Evolutionary conservation across 73 alveolate species (phyloP).

Genomic region (Paramecium bursaria): DNA sequence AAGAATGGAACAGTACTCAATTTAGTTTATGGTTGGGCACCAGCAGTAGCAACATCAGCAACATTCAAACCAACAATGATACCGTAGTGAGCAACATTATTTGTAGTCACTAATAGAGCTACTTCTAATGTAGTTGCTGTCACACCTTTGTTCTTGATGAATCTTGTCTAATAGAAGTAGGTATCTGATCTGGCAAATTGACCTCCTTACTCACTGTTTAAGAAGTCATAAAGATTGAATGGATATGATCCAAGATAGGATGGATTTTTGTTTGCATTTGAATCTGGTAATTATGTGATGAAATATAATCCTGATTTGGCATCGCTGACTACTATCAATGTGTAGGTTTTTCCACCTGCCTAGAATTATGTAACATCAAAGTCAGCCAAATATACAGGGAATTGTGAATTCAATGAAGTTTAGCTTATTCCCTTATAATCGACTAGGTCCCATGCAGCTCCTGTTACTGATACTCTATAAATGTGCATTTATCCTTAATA

Average conservation of each 20-base stretch:
- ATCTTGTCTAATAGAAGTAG: slow-evolving; percentile 27
- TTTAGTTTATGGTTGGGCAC: background rate
- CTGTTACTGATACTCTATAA: background rate
- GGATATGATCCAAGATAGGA: background rate
- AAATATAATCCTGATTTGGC: slow-evolving; percentile 17
- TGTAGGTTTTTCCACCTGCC: background rate
- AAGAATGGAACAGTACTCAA: slow-evolving; percentile 5
- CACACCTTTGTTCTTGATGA: background rate
- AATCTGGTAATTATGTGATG: background rate
- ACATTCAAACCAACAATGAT: background rate
- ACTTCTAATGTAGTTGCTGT: background rate
- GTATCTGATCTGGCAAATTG: slow-evolving; percentile 5
- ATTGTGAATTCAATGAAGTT: background rate
- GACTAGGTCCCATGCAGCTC: background rate
- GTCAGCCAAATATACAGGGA: slow-evolving; percentile 27
- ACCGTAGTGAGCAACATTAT: slow-evolving; percentile 20
- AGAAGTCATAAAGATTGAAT: background rate
- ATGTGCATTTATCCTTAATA: slow-evolving; percentile 1
- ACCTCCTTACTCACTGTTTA: background rate
- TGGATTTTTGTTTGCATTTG: background rate
- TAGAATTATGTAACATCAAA: slow-evolving; percentile 38
- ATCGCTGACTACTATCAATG: background rate
- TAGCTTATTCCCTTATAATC: background rate
- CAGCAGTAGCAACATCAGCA: slow-evolving; percentile 1
- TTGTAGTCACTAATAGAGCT: slow-evolving; percentile 6